Base-by-base conservation (phyloP, 768 basidiomycete genomes). In the Panellus pusillus region DNA sequence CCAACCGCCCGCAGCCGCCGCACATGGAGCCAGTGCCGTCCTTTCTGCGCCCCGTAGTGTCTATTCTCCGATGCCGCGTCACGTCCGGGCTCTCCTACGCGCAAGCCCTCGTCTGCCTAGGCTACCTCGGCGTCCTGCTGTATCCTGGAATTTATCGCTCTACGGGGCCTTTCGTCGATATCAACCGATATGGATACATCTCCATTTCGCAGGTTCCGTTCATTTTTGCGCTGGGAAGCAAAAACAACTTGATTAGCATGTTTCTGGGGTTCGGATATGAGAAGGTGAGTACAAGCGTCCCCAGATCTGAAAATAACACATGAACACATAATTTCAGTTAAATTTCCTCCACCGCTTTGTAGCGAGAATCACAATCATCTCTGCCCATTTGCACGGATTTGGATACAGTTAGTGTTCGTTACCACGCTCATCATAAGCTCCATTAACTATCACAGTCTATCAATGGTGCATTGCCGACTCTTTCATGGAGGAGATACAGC, bases 201-300 rank as follows among this genome's bases (percentile, higher is more conserved):
- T 73, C 81, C 13, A 66, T 76, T n/a, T 78, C 83, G 4, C 87
- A 89, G 54, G 57, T 89, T 15, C 89, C 87, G 0, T 72, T 87
- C 47, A 74, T 86, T n/a, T 78, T 85, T 64, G 76, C 77, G 1
- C 74, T 90, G 27, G 82, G 81, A 9, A 78, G 81, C 44, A 91
- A 92, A 74, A 89, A 89, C 66, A 88, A 80, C 63, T 50, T 84
- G 17, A 63, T 86, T 9, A 82, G 83, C 8, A 65, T 72, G 41
- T 61, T 87, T 8, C 61, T 85, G 17, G 87, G 87, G 12, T 67
- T 77, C 47, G 82, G 83, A 29, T 91, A 91, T 64, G 85, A 86
- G 63, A 83, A 81, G 73, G 87, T 86, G 50, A 18, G 66, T 47
- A n/a, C n/a, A n/a, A n/a, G n/a, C n/a, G n/a, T n/a, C n/a, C n/a